phyloP scores from a whole-genome alignment of 164 flowering plant genomes.

The Echeveria elegans region DNA sequence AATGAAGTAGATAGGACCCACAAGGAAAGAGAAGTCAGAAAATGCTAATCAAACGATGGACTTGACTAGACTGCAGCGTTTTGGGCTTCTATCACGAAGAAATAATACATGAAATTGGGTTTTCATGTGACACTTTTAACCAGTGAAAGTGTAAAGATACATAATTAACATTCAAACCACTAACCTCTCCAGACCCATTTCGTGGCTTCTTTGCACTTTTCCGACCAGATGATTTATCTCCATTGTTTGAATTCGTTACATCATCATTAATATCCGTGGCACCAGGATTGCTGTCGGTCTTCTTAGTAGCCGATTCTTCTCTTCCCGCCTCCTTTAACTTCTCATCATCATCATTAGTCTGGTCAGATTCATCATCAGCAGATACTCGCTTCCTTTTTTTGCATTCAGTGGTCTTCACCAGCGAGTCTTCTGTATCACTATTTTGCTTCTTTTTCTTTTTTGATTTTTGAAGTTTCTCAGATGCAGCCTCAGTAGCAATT shows the following conservation, averaged over 20 bases:
- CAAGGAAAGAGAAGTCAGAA: neutral
- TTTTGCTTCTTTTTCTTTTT: neutral
- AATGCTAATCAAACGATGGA: neutral
- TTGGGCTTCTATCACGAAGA: neutral
- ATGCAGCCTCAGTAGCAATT: too few species aligned
- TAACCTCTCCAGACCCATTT: slow-evolving; percentile 3
- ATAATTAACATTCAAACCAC: neutral
- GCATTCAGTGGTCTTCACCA: neutral
- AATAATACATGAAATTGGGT: neutral
- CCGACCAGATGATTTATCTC: slow-evolving; percentile 4
- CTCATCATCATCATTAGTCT: neutral
- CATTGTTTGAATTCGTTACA: neutral
- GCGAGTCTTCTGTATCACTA: neutral
- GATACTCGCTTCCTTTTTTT: slow-evolving; percentile 4
- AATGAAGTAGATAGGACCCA: neutral
- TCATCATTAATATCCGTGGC: neutral
- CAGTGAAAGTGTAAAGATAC: neutral
- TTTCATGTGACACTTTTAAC: neutral
- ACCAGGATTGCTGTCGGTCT: neutral
- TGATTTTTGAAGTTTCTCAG: neutral
- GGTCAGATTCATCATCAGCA: neutral
- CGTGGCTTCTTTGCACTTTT: slow-evolving; percentile 6
- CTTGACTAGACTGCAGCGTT: neutral
- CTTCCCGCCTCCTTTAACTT: neutral
- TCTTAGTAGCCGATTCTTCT: neutral